These are phyloP conservation scores for Vitis vinifera DNA, from an alignment of 164 flowering plant species.

Conservation along the genomic window DNA sequence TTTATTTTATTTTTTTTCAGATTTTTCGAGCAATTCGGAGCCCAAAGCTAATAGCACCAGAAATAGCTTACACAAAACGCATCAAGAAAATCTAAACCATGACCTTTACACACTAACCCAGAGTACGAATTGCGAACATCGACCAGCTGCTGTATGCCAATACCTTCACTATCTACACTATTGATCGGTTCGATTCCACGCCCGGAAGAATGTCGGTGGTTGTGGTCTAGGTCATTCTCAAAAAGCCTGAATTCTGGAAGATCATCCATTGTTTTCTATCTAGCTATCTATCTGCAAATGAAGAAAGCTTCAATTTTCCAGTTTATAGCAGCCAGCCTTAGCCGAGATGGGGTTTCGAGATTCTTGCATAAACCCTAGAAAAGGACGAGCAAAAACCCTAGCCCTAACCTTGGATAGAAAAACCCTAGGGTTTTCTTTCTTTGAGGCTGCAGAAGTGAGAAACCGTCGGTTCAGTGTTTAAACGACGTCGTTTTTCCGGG, in stretches of 20 bases:
- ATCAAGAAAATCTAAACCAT: background rate
- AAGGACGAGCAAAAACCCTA: too few relatives aligned
- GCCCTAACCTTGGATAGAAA: background rate
- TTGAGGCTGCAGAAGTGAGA: too few relatives aligned
- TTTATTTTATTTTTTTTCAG: background rate
- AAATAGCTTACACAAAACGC: background rate
- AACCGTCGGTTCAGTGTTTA: too few relatives aligned
- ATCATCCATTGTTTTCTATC: background rate
- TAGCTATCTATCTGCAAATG: slow-evolving; percentile 10
- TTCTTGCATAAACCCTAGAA: background rate
- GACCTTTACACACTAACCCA: slow-evolving; percentile 24
- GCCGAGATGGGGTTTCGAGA: background rate
- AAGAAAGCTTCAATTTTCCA: slow-evolving; percentile 1
- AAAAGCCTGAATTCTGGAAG: slow-evolving; percentile 5
- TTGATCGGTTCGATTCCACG: background rate
- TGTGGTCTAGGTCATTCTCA: slow-evolving; percentile 2
- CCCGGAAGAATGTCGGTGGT: background rate
- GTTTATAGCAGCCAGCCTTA: background rate
- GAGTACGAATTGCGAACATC: slow-evolving; percentile 22
- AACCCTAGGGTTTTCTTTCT: too few relatives aligned
- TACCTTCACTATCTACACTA: slow-evolving; percentile 11
- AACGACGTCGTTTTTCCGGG: too few relatives aligned
- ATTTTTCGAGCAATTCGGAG: too few relatives aligned
- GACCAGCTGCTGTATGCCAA: slow-evolving; percentile 4
- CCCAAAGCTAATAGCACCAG: background rate